phyloP scores from a whole-genome alignment of 1,139 yeast species.

The Kodamaea suecica region DNA sequence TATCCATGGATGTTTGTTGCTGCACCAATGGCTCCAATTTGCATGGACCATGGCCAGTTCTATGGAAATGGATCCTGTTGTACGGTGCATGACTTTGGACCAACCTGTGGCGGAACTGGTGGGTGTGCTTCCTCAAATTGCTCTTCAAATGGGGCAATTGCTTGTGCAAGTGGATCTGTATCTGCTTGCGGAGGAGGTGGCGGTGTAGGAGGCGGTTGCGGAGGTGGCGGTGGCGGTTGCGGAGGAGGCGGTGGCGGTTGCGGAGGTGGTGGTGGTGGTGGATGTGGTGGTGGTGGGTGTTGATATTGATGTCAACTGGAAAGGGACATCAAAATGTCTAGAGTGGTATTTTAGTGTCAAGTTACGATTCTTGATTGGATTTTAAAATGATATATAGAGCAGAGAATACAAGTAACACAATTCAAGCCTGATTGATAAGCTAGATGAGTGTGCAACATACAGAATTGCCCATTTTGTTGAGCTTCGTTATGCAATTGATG shows the following conservation, averaged over 20 bases:
- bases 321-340: no score
- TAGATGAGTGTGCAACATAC: no score
- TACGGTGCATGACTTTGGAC: background rate
- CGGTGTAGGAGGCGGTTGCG: background rate
- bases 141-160: no score
- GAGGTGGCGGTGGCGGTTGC: background rate
- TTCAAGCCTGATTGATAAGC: no score
- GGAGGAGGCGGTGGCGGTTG: background rate
- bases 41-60: background rate
- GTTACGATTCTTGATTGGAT: no score
- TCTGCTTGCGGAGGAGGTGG: background rate
- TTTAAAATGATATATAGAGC: no score
- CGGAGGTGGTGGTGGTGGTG: background rate
- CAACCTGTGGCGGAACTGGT: background rate
- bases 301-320: background rate
- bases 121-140: background rate
- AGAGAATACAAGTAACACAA: no score
- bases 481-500: no score
- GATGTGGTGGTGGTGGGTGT: background rate
- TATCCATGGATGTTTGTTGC: slow-evolving; percentile 2
- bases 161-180: no score
- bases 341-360: background rate
- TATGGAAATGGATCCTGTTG: background rate
- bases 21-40: slow-evolving; percentile 3
- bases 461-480: no score